phyloP scores from a whole-genome alignment of 75 land plant genomes.

The Gnetum montanum region DNA sequence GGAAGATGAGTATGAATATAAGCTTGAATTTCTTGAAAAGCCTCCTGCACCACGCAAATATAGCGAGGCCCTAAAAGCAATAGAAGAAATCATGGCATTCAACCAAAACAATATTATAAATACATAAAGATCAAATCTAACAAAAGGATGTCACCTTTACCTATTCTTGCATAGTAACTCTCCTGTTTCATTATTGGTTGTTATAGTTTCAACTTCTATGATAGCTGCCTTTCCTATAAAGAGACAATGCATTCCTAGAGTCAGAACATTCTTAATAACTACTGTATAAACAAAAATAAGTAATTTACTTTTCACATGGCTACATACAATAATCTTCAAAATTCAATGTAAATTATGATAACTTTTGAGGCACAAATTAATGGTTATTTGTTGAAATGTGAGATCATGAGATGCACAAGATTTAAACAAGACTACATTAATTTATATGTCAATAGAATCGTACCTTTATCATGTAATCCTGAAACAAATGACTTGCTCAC shows the following conservation, averaged over 20 bases:
- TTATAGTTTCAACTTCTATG: constrained; percentile 58
- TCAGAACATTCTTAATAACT: too few relatives aligned
- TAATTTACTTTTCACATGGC: too few relatives aligned
- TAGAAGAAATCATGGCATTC: background rate
- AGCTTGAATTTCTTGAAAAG: constrained; percentile 61
- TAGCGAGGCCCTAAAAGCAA: constrained; percentile 35
- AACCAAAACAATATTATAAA: background rate
- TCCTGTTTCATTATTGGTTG: constrained; percentile 53
- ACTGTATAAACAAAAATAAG: too few relatives aligned
- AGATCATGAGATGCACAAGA: too few relatives aligned
- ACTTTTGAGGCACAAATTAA: too few relatives aligned
- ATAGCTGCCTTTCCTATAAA: constrained; percentile 84
- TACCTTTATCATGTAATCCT: constrained; percentile 92
- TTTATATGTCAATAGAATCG: constrained; percentile 3
- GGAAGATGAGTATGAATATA: constrained; percentile 48
- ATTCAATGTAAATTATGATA: too few relatives aligned
- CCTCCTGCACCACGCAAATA: constrained; percentile 95
- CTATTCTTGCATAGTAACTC: constrained; percentile 70
- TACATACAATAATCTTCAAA: too few relatives aligned
- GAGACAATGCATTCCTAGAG: background rate
- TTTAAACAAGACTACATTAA: too few relatives aligned
- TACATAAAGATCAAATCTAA: too few relatives aligned
- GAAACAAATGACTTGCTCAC: constrained; percentile 40
- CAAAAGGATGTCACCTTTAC: too few relatives aligned
- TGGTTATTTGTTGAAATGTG: too few relatives aligned